These are phyloP conservation scores for Hyphodiscus sp. DNA, from an alignment of 2,329 filamentous ascomycete species.

Conservation along the genomic window DNA sequence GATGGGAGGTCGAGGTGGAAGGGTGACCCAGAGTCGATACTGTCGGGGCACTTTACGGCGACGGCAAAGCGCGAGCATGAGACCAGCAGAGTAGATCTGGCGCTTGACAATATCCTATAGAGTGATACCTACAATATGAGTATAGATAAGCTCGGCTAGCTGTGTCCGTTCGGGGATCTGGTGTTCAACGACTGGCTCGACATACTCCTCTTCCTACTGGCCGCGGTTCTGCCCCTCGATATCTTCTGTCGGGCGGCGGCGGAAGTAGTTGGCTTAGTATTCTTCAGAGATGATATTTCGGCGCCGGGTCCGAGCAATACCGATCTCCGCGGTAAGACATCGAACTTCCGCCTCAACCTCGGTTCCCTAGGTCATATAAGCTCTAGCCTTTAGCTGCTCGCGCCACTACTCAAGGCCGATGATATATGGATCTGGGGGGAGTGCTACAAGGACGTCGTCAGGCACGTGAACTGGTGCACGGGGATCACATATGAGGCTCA, in stretches of 20 bases:
- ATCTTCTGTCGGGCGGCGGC: conserved; percentile 11
- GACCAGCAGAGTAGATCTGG: conserved; percentile 8
- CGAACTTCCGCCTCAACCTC: conserved; percentile 10
- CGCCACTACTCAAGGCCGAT: conserved; percentile 9
- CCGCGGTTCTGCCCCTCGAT: conserved; percentile 15
- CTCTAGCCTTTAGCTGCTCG: conserved; percentile 7
- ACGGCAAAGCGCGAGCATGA: conserved; percentile 8
- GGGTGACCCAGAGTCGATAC: conserved; percentile 5
- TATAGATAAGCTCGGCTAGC: conserved; percentile 14
- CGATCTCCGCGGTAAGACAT: conserved; percentile 9
- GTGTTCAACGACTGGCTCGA: conserved; percentile 12
- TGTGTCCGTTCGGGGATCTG: conserved; percentile 12
- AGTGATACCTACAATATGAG: conserved; percentile 6
- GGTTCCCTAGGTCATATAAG: conserved; percentile 5
- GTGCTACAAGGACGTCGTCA: conserved; percentile 8
- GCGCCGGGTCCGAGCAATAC: conserved; percentile 6
- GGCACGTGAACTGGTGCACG: conserved; percentile 2
- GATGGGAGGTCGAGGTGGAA: too few relatives aligned
- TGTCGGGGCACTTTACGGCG: conserved; percentile 2
- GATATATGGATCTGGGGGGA: conserved; percentile 5
- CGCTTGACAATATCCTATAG: conserved; percentile 9
- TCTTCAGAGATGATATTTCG: conserved; percentile 16
- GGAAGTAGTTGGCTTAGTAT: conserved; percentile 12
- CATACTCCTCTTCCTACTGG: conserved; percentile 13
- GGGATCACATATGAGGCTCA: conserved; percentile 16